Evolutionary conservation across 1,284 basidiomycete species (phyloP), one percentile per base, ranked within the genome.

Genomic region (Flammula alnicola): DNA sequence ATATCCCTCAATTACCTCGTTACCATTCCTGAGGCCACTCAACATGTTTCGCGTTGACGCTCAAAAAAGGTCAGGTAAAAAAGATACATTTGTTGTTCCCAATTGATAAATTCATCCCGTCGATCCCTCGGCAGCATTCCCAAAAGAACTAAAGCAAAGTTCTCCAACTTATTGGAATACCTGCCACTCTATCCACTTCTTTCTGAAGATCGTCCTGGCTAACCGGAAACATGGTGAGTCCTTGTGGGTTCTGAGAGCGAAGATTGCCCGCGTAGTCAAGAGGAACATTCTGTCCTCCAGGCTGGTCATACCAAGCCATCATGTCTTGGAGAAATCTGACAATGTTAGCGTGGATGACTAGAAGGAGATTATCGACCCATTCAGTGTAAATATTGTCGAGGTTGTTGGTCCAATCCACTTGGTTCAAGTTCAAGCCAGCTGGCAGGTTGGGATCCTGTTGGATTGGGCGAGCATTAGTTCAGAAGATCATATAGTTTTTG

Each of bases 121-220:
- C n/a, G n/a, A n/a, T n/a, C n/a, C n/a, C n/a, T n/a, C n/a, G n/a
- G n/a, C n/a, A n/a, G n/a, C n/a, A n/a, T n/a, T n/a, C n/a, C n/a
- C n/a, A n/a, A n/a, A n/a, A n/a, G n/a, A n/a, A n/a, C n/a, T n/a
- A 12, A 26, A 53, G 20, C 7, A 6, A 19, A 16, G 20, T 31
- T 3, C 6, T 25, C 37, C 29, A 23, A 23, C 12, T 27, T 22
- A 43, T 43, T 10, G 41, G 41, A 4, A 17, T 19, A 5, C 40
- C 45, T 12, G 35, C 22, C 27, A 51, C 49, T 42, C 47, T 51
- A 47, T 55, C 48, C 49, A 20, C 50, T 23, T 38, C 36, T 31
- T 49, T 30, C 47, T 59, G 55, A 36, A 43, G 14, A 50, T 44
- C 32, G 27, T 27, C 41, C 20, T 32, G 30, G 7, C 29, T 32